These are phyloP conservation scores for Dioscorea alata DNA, from an alignment of 106 monocot genomes.

Conservation along the genomic window DNA sequence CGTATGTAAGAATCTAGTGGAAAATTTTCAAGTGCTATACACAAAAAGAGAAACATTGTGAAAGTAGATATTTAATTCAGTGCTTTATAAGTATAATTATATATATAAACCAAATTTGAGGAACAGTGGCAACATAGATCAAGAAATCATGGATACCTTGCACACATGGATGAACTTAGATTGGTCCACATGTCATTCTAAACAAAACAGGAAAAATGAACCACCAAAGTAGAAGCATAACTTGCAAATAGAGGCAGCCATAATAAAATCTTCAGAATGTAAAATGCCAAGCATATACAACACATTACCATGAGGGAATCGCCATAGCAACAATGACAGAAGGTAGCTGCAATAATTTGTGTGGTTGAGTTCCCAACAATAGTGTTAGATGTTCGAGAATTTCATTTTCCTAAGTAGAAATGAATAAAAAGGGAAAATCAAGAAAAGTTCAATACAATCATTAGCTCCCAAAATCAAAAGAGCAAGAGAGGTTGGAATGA, in stretches of 20 bases:
- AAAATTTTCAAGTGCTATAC: too few relatives aligned
- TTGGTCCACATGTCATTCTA: not conserved
- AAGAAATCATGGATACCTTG: too few relatives aligned
- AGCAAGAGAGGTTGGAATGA: not conserved
- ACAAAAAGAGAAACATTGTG: too few relatives aligned
- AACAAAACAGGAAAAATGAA: not conserved
- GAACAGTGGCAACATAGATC: too few relatives aligned
- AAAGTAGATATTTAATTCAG: too few relatives aligned
- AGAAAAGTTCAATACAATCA: not conserved
- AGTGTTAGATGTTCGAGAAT: slow-evolving; percentile 48
- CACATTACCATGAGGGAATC: slow-evolving; percentile 48
- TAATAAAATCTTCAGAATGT: not conserved
- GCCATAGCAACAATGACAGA: slow-evolving; percentile 54
- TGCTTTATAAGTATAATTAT: too few relatives aligned
- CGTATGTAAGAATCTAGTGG: too few relatives aligned
- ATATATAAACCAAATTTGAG: too few relatives aligned
- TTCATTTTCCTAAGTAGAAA: slow-evolving; percentile 45
- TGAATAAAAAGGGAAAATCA: not conserved
- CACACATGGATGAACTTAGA: too few relatives aligned
- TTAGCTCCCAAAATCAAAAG: not conserved
- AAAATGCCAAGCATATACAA: not conserved
- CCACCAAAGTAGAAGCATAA: not conserved
- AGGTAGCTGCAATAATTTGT: slow-evolving; percentile 54
- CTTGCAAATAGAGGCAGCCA: not conserved
- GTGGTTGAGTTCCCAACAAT: slow-evolving; percentile 30